Conservation (phyloP, 2,329 filamentous ascomycete genomes). For the Dactylellina drechsleri region DNA sequence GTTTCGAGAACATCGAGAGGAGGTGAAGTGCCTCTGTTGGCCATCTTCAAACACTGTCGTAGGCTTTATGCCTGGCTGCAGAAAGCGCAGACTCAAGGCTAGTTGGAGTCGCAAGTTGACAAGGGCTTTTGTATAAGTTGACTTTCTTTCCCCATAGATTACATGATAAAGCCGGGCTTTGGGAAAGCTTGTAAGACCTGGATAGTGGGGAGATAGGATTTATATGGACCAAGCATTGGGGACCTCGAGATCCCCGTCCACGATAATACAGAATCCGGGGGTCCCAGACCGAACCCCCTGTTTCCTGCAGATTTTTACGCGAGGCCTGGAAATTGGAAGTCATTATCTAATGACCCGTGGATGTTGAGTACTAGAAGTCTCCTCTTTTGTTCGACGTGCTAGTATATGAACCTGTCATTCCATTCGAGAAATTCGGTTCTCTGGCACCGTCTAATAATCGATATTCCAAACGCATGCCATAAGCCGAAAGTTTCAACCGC, state of each 20-base stretch:
- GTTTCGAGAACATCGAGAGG: slow-evolving; percentile 60
- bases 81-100: slow-evolving; percentile 41
- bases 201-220: slow-evolving; percentile 39
- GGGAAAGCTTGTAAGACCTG: slow-evolving; percentile 26
- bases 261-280: slow-evolving; percentile 41
- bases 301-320: slow-evolving; percentile 31
- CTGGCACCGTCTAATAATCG: no score
- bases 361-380: slow-evolving; percentile 17
- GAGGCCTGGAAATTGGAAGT: slow-evolving; percentile 32
- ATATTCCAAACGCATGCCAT: not conserved
- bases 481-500: slow-evolving; percentile 33
- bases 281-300: slow-evolving; percentile 21
- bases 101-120: slow-evolving; percentile 22
- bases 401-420: no score
- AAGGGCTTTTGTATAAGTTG: slow-evolving; percentile 18
- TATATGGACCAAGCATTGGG: slow-evolving; percentile 41
- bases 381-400: not conserved
- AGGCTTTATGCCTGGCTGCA: slow-evolving; percentile 34
- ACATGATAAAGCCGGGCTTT: slow-evolving; percentile 17
- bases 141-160: slow-evolving; percentile 19
- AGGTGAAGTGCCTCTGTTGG: slow-evolving; percentile 56
- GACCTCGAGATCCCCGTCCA: slow-evolving; percentile 23
- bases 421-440: no score
- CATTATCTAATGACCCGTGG: slow-evolving; percentile 12
- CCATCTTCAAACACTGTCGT: slow-evolving; percentile 32